Conservation (phyloP, 176 grass and related monocot genomes). For the Oryza australiensis region DNA sequence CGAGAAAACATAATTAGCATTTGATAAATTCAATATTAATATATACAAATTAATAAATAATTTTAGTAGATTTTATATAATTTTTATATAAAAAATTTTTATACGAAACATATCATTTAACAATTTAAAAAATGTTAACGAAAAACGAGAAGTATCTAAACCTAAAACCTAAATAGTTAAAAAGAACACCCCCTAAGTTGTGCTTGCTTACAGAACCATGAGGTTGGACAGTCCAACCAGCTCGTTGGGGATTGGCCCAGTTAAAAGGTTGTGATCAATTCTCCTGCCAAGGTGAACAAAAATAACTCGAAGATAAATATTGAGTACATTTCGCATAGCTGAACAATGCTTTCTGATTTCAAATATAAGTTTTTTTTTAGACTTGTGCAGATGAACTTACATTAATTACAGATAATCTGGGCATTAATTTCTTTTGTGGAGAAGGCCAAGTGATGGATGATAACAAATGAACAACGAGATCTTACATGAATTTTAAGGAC, state of each 20-base stretch:
- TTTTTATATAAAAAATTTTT: no score
- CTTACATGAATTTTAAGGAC: conserved; percentile 58
- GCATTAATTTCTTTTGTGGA: background rate
- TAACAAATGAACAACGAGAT: background rate
- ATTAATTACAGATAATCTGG: background rate
- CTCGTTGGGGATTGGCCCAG: conserved; percentile 73
- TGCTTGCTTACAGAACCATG: conserved; percentile 54
- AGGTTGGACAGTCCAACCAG: conserved; percentile 42
- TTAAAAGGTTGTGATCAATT: conserved; percentile 70
- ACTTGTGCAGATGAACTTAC: background rate
- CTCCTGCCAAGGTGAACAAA: conserved; percentile 22
- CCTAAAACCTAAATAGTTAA: no score
- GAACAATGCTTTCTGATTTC: background rate
- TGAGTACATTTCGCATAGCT: background rate
- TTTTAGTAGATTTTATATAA: no score
- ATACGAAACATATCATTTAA: no score
- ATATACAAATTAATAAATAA: no score
- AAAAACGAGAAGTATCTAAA: no score
- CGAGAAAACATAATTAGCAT: no score
- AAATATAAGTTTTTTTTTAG: background rate
- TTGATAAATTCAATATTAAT: no score
- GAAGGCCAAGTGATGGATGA: background rate
- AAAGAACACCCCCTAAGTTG: no score
- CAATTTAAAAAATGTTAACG: no score
- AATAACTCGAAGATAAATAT: background rate